A percentile compares a stretch with the other conserved stretches of the same genome.
Conservation (phyloP, 1,284 basidiomycete species). For the Grifola frondosa region DNA sequence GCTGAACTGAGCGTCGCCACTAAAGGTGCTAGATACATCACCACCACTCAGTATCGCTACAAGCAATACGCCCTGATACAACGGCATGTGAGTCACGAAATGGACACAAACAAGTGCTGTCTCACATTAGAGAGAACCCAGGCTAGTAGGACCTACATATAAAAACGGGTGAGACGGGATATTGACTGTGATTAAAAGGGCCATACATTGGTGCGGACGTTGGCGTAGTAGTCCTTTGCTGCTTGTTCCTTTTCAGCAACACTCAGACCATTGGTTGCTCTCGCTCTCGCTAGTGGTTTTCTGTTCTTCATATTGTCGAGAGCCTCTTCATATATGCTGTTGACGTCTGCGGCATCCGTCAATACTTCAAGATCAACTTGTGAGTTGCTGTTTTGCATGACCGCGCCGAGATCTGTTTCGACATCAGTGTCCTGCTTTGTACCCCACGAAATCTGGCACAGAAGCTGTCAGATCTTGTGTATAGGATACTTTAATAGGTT, state of each 20-base stretch:
- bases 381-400: conserved; percentile 74
- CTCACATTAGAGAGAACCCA: conserved; percentile 86
- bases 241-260: conserved; percentile 69
- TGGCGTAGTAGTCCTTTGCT: conserved; percentile 87
- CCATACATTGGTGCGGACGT: conserved; percentile 86
- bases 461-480: conserved; percentile 10
- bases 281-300: conserved; percentile 47
- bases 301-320: conserved; percentile 77
- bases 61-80: conserved; percentile 66
- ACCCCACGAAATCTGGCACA: conserved; percentile 78
- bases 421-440: conserved; percentile 79
- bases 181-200: too few relatives aligned
- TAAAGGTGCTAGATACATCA: conserved; percentile 64
- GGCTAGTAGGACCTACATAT: conserved; percentile 65
- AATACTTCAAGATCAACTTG: conserved; percentile 90
- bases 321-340: conserved; percentile 88
- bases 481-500: too few relatives aligned
- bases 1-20: conserved; percentile 44
- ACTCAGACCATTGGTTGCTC: conserved; percentile 33
- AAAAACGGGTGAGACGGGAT: not conserved
- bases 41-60: conserved; percentile 73
- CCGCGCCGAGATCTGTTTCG: conserved; percentile 77
- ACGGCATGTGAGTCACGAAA: not conserved
- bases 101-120: conserved; percentile 2
- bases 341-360: conserved; percentile 84